Evolutionary conservation across 2,329 filamentous ascomycete genomes (phyloP), one percentile per base, ranked within the genome.

Genomic region (Aspergillus novoparasiticus): DNA sequence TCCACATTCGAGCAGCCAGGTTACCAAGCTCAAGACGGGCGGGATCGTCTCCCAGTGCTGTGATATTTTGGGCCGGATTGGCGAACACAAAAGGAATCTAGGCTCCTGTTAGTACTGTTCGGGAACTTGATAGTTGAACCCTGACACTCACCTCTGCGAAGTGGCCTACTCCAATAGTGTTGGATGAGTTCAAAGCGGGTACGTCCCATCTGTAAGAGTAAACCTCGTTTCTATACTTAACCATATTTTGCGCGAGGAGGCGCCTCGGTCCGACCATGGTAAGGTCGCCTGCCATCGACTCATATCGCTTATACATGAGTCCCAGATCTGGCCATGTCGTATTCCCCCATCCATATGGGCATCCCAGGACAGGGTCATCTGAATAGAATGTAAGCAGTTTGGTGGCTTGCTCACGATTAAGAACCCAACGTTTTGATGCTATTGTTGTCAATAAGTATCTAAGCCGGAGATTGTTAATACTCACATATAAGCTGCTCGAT

Each of bases 311-410:
- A 50, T 75, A 75, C 63, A 73, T 69, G 5, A 69, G 65, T 0
- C 73, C 73, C 1, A 65, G 41, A 0, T 53, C 23, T 2, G 73
- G 73, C 73, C 73, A 75, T 41, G 71, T 75, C 12, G 58, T 57
- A 60, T 75, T 75, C 0, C 71, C 73, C 72, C 73, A 75, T n/a
- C 73, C 73, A 28, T 75, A 75, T 58, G 85, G 84, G 41, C 85
- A 82, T 0, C 80, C 82, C 23, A 83, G 76, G 3, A 73, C 72
- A 2, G 82, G 80, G 28, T 80, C 79, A 61, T 85, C 78, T 0
- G 86, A 84, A 69, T 88, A 88, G 1, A 84, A 77, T 1, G 74
- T 70, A 1, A 86, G 75, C 1, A 87, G 73, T 8, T 72, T 65
- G 23, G 79, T 69, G 26, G 72, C 45, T 81, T 68, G 64, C 28